Evolutionary conservation across 2,329 filamentous ascomycete species (phyloP), one percentile per base, ranked within the genome.

Genomic region (Pseudonectria buxi): DNA sequence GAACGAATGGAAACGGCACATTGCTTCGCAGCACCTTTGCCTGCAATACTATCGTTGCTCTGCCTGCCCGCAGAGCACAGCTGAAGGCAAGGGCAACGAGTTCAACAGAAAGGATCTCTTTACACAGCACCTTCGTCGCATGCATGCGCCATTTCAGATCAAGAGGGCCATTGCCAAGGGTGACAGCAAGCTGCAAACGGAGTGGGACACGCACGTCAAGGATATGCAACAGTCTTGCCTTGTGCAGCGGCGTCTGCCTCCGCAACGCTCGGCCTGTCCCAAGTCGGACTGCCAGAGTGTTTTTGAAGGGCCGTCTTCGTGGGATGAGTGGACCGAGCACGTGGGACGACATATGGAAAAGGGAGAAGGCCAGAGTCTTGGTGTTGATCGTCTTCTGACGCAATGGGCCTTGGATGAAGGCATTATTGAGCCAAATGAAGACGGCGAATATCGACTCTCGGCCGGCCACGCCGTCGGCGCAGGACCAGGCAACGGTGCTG

Each of bases 81-180:
- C 63, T 0, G 74, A 78, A 40, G 73, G 74, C 24, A 77, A 74
- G 44, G 73, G 72, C 4, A 78, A 78, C 42, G 78, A 82, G 58
- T 95, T 95, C 62, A 95, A 95, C 59, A 82, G 90, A 51, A 95
- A 95, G 58, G 90, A 96, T 55, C 75, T 98, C 10, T 98, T 95
- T 59, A 90, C 86, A 0, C 90, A 96, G 56, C 90, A 98, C 53
- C 73, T 94, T 11, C 83, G 89, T 11, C 85, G 90, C 30, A 96
- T 96, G 90, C 92, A 98, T 52, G 80, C 83, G 0, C 80, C 82
- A 0, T 76, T 77, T 28, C 71, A 78, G 52, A 79, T 76, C 52
- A 73, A 77, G 52, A 71, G 76, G 50, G 61, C 72, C 9, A 61
- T 73, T 13, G 63, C 68, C 16, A 78, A 80, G 50, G 68, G 68